phyloP scores from a whole-genome alignment of 2,329 filamentous ascomycete genomes.

The Aureobasidium zeae region DNA sequence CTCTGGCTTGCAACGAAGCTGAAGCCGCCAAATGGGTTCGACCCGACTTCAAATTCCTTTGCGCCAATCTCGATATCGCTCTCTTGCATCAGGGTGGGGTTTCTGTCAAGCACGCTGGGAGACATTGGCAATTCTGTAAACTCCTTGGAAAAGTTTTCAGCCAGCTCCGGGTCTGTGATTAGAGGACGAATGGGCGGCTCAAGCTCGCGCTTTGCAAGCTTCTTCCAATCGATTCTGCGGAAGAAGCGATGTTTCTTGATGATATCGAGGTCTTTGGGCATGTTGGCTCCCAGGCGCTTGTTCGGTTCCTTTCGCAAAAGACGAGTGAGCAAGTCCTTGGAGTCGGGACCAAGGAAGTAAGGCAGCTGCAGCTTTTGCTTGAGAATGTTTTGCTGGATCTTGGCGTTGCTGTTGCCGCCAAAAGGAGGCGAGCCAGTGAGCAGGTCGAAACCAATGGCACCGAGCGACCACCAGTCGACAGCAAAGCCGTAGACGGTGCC shows the following conservation, averaged over 20 bases:
- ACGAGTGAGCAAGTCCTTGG: constrained; percentile 85
- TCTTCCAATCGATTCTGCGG: constrained; percentile 90
- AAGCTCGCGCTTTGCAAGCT: constrained; percentile 69
- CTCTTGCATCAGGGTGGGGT: constrained; percentile 20
- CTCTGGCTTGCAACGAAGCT: constrained; percentile 46
- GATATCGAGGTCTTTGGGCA: constrained; percentile 74
- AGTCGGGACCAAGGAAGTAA: constrained; percentile 83
- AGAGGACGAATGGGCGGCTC: constrained; percentile 85
- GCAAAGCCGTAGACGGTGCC: constrained; percentile 86
- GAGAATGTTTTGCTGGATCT: constrained; percentile 91
- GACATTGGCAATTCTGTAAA: constrained; percentile 82
- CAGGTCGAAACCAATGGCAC: constrained; percentile 82
- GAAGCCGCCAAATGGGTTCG: constrained; percentile 45
- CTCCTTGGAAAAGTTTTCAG: constrained; percentile 91
- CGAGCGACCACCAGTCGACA: constrained; percentile 98
- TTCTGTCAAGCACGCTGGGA: constrained; percentile 48
- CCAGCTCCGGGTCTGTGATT: constrained; percentile 89
- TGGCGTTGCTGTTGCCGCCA: constrained; percentile 79
- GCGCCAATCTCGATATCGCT: constrained; percentile 17
- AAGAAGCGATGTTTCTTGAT: constrained; percentile 96
- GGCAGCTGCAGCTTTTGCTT: constrained; percentile 84
- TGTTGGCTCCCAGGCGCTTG: constrained; percentile 79
- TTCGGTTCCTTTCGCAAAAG: constrained; percentile 84
- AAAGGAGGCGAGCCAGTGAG: constrained; percentile 91
- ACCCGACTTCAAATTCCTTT: constrained; percentile 22